Conservation (phyloP, 441 rosid species). For the Pelargonium fulgidum region DNA sequence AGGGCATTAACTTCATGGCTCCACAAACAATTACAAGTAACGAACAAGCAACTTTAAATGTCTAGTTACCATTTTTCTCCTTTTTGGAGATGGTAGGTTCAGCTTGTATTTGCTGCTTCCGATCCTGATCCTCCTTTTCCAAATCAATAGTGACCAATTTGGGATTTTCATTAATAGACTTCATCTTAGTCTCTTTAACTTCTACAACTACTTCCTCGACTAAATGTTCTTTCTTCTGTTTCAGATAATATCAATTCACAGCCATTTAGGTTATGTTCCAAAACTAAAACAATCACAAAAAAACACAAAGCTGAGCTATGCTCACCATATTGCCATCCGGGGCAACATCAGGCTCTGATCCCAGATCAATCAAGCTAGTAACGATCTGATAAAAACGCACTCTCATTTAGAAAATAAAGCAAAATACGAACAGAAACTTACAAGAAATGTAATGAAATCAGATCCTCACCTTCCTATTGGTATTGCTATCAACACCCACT, state of each 20-base stretch:
- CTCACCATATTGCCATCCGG: background rate
- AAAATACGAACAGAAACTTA: background rate
- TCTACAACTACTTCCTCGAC: background rate
- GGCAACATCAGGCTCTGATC: background rate
- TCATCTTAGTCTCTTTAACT: background rate
- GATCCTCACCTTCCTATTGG: background rate
- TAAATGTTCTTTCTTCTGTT: background rate
- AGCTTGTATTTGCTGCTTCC: too few relatives aligned
- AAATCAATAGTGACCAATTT: background rate
- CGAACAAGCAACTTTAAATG: background rate
- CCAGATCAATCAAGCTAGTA: background rate
- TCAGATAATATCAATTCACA: background rate
- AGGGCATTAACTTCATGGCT: slow-evolving; percentile 11
- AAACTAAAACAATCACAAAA: background rate
- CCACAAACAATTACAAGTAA: background rate
- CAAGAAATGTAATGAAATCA: too few relatives aligned
- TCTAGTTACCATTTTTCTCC: background rate
- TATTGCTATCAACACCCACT: slow-evolving; percentile 14
- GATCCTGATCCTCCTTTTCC: background rate
- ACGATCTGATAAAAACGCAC: background rate
- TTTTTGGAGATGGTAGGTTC: background rate
- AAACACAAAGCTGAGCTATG: background rate
- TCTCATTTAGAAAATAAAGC: background rate
- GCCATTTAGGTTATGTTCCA: background rate
- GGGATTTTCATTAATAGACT: background rate